phyloP scores from a whole-genome alignment of 768 basidiomycete species.

The Auriculariales sp. region DNA sequence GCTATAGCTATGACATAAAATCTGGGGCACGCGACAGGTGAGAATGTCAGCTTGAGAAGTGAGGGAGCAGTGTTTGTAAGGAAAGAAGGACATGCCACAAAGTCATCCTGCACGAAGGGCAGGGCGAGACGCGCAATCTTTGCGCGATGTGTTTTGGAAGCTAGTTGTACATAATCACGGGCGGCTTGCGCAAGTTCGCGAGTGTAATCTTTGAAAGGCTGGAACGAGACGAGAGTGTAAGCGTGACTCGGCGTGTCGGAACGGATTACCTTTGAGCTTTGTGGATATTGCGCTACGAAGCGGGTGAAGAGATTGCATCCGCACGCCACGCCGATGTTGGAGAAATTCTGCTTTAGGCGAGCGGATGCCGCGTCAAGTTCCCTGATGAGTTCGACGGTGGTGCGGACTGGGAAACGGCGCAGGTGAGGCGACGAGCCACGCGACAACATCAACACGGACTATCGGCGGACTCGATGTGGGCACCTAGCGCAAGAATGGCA shows the following conservation, averaged over 20 bases:
- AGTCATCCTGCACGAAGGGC: slow-evolving; percentile 90
- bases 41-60: slow-evolving; percentile 3
- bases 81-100: slow-evolving; percentile 40
- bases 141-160: slow-evolving; percentile 70
- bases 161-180: too few species aligned
- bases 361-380: slow-evolving; percentile 67
- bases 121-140: slow-evolving; percentile 84
- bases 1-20: slow-evolving; percentile 94
- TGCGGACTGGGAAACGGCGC: slow-evolving; percentile 41
- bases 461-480: slow-evolving; percentile 65
- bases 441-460: slow-evolving; percentile 29
- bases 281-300: slow-evolving; percentile 75
- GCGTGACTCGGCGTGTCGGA: too few species aligned
- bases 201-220: too few species aligned
- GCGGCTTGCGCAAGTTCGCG: too few species aligned
- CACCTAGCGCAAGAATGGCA: slow-evolving; percentile 73
- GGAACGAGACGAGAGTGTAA: too few species aligned
- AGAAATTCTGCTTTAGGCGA: slow-evolving; percentile 40
- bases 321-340: slow-evolving; percentile 23
- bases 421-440: not conserved
- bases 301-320: slow-evolving; percentile 85
- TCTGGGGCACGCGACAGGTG: slow-evolving; percentile 30
- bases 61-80: not conserved
- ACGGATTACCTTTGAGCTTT: too few species aligned
- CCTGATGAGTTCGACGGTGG: slow-evolving; percentile 84